Evolutionary conservation across 192 early-diverging fungal genomes (phyloP).

Genomic region (Tieghemiomyces parasiticus): DNA sequence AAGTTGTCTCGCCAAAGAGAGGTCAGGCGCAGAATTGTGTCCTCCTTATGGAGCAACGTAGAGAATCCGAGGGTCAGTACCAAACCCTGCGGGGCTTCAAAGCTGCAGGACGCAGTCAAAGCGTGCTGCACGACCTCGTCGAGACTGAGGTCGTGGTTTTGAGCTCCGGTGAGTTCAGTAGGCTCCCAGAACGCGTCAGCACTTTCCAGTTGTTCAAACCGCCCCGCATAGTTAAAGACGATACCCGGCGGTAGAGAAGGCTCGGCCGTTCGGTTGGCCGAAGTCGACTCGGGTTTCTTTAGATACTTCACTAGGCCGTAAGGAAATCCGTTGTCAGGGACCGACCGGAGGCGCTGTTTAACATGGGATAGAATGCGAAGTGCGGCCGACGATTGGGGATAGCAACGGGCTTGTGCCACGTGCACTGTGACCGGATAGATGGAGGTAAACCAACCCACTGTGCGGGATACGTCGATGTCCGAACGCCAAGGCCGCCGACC

Average conservation of each 20-base stretch:
- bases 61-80: not conserved
- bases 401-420: not conserved
- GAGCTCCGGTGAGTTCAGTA: not conserved
- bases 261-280: not conserved
- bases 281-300: not conserved
- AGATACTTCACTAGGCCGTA: not conserved
- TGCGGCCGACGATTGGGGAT: not conserved
- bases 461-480: conserved; percentile 1
- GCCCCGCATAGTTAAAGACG: not conserved
- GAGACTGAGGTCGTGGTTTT: not conserved
- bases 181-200: not conserved
- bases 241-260: not conserved
- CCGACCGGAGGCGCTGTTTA: not conserved
- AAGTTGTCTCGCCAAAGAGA: not conserved
- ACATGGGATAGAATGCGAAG: not conserved
- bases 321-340: not conserved
- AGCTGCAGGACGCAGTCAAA: not conserved
- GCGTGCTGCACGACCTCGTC: not conserved
- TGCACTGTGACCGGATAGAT: not conserved
- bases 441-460: conserved; percentile 3
- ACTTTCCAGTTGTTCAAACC: not conserved
- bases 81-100: not conserved
- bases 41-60: not conserved
- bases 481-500: not conserved
- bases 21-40: not conserved